These are phyloP conservation scores for Jimgerdemannia flammicorona DNA, from an alignment of 192 early-diverging fungal species.

Conservation along the genomic window DNA sequence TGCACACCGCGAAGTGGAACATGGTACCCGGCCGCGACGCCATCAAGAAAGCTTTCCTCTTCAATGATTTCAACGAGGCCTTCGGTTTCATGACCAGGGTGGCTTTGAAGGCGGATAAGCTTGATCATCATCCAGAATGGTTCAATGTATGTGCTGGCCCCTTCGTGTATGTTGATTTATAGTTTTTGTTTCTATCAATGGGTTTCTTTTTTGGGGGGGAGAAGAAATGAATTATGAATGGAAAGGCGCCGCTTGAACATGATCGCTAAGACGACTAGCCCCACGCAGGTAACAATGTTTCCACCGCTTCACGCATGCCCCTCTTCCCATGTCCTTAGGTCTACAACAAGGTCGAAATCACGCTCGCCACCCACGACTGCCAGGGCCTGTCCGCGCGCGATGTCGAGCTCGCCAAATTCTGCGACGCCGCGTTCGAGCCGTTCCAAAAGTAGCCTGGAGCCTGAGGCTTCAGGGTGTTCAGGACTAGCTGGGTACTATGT, in stretches of 20 bases:
- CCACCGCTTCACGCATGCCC: background rate
- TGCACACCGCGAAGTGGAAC: slow-evolving; percentile 36
- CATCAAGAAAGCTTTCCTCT: slow-evolving; percentile 71
- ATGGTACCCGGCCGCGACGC: slow-evolving; percentile 64
- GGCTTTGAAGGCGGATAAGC: slow-evolving; percentile 85
- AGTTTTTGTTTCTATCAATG: background rate
- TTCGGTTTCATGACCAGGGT: slow-evolving; percentile 96
- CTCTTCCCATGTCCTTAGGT: slow-evolving; percentile 52
- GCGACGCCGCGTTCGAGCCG: slow-evolving; percentile 27
- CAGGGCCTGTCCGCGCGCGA: slow-evolving; percentile 77
- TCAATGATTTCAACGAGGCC: slow-evolving; percentile 81
- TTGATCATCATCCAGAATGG: slow-evolving; percentile 97
- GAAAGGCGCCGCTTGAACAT: too few relatives aligned
- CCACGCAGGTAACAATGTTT: too few relatives aligned
- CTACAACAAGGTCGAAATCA: slow-evolving; percentile 89
- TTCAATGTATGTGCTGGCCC: slow-evolving; percentile 58
- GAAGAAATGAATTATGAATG: too few relatives aligned
- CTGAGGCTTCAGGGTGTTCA: too few relatives aligned
- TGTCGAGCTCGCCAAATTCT: slow-evolving; percentile 70
- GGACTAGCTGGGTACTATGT: too few relatives aligned
- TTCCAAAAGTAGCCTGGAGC: background rate
- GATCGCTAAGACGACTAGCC: too few relatives aligned
- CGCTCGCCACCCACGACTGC: slow-evolving; percentile 88
- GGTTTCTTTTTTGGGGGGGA: slow-evolving; percentile 1
- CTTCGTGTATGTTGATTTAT: too few relatives aligned